Evolutionary conservation across 2,329 filamentous ascomycete species (phyloP).

Genomic region (Nemania sp.): DNA sequence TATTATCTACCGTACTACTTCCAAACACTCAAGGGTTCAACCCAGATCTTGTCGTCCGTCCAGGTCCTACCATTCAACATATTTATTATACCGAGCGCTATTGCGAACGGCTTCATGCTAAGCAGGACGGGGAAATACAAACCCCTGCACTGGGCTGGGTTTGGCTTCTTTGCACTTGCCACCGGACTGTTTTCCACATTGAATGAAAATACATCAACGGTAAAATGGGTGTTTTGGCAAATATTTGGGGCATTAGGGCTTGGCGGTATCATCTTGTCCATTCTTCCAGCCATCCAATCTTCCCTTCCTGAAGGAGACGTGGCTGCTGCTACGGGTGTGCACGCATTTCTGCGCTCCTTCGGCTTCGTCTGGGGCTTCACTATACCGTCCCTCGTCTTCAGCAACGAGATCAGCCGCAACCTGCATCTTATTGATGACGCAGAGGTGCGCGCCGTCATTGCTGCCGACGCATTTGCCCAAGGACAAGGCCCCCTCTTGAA

Average conservation of each 20-base stretch:
- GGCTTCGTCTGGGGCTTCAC: slow-evolving; percentile 28
- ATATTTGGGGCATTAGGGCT: slow-evolving; percentile 54
- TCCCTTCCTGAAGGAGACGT: slow-evolving; percentile 51
- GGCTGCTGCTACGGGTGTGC: slow-evolving; percentile 53
- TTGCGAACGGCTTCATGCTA: slow-evolving; percentile 44
- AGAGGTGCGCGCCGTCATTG: neutral
- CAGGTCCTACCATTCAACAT: slow-evolving; percentile 17
- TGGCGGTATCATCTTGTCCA: slow-evolving; percentile 55
- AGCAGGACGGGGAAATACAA: slow-evolving; percentile 60
- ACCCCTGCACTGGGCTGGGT: slow-evolving; percentile 48
- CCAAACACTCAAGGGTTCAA: slow-evolving; percentile 1
- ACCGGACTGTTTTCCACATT: slow-evolving; percentile 54
- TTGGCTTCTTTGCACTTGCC: slow-evolving; percentile 50
- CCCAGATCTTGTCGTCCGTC: slow-evolving; percentile 8
- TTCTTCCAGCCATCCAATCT: slow-evolving; percentile 56
- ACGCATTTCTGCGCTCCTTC: slow-evolving; percentile 53
- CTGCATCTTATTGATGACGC: neutral
- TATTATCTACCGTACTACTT: slow-evolving; percentile 28
- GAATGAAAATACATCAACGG: slow-evolving; percentile 46
- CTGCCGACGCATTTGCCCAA: neutral
- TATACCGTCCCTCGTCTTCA: slow-evolving; percentile 5
- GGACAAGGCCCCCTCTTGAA: neutral
- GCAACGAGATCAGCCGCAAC: too few relatives aligned
- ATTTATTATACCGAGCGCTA: neutral
- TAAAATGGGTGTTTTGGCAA: slow-evolving; percentile 55